Base-by-base conservation (phyloP, 225 moss, liverwort and hornwort genomes). In the Ulota crispa region DNA sequence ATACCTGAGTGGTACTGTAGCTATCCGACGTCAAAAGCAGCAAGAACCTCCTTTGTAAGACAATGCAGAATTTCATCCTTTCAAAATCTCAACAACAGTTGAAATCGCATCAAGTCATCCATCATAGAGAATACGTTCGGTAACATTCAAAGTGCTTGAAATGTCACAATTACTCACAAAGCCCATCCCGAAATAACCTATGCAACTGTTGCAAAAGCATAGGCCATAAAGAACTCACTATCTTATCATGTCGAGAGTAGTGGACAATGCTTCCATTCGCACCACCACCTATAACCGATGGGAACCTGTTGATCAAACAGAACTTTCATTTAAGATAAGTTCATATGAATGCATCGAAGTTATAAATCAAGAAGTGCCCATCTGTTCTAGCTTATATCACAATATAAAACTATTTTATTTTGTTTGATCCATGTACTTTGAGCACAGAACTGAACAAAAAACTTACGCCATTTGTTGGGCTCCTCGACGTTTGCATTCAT, bases 391-490 rank as follows among this genome's bases (percentile, higher is more conserved):
- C 36, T n/a, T 53, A 52, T 39, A 21, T 70, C 26, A 1, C 8
- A 9, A 73, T 5, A 70, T 39, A 65, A 14, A 18, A 7, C 53
- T 54, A 16, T 26, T 47, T 42, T 14, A 13, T 60, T 26, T 68
- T 27, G 67, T 9, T 61, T 59, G 66, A 68, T 21, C 43, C 34
- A n/a, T 24, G 26, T 47, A 37, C 24, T 36, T 66, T 34, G 68
- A 75, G 66, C 71, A 61, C 36, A 43, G 62, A 64, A 77, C 23
- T 68, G 45, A 30, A 18, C 19, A 83, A 56, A 82, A 66, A 76
- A 88, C 92, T 99, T 91, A 99, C 99, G 99, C 91, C 99, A 99
- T 99, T 62, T 89, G 89, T 75, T 93, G 96, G 24, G 99, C 94
- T 88, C 99, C 99, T 90, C 92, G 93, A 75, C 88, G 92, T 86